Evolutionary conservation across 495 filamentous ascomycete genomes (phyloP).

Genomic region (Xylona heveae): DNA sequence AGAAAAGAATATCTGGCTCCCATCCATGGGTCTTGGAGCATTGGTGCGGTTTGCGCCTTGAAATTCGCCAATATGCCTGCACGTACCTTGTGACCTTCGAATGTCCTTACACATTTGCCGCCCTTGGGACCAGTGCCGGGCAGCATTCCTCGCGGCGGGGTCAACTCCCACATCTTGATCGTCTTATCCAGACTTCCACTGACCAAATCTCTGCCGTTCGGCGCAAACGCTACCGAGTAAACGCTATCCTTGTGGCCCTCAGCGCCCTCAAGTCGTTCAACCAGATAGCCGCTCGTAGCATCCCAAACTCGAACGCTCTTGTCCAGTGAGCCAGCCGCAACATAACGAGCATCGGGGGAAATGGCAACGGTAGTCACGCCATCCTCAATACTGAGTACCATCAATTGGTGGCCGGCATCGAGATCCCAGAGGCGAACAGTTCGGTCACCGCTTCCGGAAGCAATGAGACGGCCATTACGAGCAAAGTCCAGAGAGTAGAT

Average conservation of each 20-base stretch:
- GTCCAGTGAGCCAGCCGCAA: constrained; percentile 72
- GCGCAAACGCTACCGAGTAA: constrained; percentile 82
- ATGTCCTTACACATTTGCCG: constrained; percentile 69
- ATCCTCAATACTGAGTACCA: constrained; percentile 70
- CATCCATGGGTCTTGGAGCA: too few species aligned
- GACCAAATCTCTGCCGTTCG: constrained; percentile 69
- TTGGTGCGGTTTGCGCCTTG: too few species aligned
- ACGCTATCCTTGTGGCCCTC: constrained; percentile 84
- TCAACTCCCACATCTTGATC: constrained; percentile 88
- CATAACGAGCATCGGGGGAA: constrained; percentile 69
- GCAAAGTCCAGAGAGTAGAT: constrained; percentile 89
- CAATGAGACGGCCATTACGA: constrained; percentile 68
- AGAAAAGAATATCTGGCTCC: too few species aligned
- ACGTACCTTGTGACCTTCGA: constrained; percentile 76
- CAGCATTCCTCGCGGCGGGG: constrained; percentile 39
- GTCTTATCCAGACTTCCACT: constrained; percentile 84
- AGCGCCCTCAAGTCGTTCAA: constrained; percentile 65
- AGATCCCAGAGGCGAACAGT: constrained; percentile 85
- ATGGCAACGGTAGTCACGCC: constrained; percentile 84
- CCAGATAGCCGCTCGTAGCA: constrained; percentile 52
- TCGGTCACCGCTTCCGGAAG: constrained; percentile 71
- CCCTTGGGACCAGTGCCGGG: constrained; percentile 42
- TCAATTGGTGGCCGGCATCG: constrained; percentile 45
- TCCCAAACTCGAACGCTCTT: constrained; percentile 89
- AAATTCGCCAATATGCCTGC: neutral